A percentile compares a stretch with the other conserved stretches of the same genome.
Conservation (phyloP, 192 early-diverging fungal genomes). For the Backusella psychrophila region DNA sequence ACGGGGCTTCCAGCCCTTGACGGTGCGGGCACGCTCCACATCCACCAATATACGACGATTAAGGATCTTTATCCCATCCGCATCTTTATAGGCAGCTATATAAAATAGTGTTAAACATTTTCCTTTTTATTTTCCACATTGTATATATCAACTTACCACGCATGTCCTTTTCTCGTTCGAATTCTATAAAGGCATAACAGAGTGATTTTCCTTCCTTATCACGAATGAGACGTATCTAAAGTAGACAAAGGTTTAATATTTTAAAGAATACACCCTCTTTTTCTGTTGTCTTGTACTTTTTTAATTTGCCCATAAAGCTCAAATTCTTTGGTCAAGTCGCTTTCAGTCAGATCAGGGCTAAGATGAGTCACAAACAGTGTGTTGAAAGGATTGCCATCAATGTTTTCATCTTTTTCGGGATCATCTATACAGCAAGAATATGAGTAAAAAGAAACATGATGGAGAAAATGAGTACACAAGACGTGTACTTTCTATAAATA, state of each 20-base stretch:
- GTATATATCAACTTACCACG: constrained; percentile 39
- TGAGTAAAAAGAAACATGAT: neutral
- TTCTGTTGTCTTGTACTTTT: constrained; percentile 48
- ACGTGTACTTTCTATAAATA: neutral
- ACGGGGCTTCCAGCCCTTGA: constrained; percentile 91
- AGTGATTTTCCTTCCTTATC: constrained; percentile 70
- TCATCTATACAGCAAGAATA: constrained; percentile 49
- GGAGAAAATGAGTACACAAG: neutral
- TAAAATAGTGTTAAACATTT: neutral
- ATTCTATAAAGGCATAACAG: constrained; percentile 97
- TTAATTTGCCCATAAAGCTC: constrained; percentile 79
- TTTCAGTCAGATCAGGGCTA: constrained; percentile 73
- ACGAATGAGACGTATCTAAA: constrained; percentile 69
- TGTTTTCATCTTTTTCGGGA: constrained; percentile 69
- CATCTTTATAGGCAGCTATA: constrained; percentile 74
- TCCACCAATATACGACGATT: constrained; percentile 88
- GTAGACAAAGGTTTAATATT: neutral
- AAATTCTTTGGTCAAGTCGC: constrained; percentile 75
- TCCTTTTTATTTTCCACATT: neutral
- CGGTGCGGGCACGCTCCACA: constrained; percentile 95
- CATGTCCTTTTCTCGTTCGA: constrained; percentile 84
- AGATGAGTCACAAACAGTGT: constrained; percentile 87
- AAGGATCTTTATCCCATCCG: constrained; percentile 85
- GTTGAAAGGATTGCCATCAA: constrained; percentile 86
- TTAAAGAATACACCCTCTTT: neutral